Percentiles rank a stretch among this genome's conserved stretches.
Evolutionary conservation across 176 grass and related monocot species (phyloP).

Genomic region (Triticum timopheevii): DNA sequence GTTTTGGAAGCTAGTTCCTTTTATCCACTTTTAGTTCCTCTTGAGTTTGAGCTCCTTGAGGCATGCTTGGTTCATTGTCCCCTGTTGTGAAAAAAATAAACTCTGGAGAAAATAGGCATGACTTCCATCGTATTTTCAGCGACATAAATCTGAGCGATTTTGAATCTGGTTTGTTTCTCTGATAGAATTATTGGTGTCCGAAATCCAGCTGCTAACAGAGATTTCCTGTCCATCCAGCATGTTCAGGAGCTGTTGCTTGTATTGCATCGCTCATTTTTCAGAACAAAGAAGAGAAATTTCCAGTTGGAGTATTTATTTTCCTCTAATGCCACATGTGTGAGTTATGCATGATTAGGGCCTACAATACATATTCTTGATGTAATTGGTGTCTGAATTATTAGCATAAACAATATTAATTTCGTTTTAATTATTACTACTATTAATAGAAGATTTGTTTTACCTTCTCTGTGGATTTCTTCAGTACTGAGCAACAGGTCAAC

Average conservation of each 20-base stretch:
- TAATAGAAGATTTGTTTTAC: too few species aligned
- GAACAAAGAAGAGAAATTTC: not conserved
- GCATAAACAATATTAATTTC: too few species aligned
- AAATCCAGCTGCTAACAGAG: not conserved
- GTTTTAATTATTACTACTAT: too few species aligned
- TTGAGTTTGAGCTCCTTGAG: not conserved
- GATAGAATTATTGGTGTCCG: not conserved
- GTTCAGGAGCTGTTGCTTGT: not conserved
- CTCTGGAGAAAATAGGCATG: not conserved
- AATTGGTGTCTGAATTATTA: too few species aligned
- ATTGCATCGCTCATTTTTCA: not conserved
- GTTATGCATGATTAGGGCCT: not conserved
- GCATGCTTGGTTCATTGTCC: not conserved
- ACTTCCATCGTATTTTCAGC: not conserved
- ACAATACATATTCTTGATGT: not conserved
- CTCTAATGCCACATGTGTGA: not conserved
- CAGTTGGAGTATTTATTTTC: not conserved
- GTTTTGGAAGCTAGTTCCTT: conserved; percentile 5
- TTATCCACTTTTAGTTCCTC: not conserved
- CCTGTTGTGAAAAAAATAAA: not conserved
- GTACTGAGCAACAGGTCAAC: too few species aligned
- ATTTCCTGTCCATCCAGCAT: not conserved
- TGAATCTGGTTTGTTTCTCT: not conserved
- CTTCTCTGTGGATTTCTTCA: too few species aligned
- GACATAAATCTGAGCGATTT: too few species aligned